These are phyloP conservation scores for Starmerella apis DNA, from an alignment of 805 yeast species.

Conservation along the genomic window DNA sequence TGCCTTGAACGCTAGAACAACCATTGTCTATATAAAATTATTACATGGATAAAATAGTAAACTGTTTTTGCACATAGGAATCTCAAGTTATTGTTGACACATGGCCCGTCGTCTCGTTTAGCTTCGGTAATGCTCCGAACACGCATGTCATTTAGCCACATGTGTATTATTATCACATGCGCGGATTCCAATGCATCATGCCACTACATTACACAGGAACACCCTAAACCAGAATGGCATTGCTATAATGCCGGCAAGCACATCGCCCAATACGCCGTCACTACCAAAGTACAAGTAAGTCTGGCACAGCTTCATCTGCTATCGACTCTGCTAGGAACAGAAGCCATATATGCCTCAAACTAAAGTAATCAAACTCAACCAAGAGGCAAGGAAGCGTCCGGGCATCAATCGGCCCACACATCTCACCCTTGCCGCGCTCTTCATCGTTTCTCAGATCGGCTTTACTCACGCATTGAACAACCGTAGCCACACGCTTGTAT, in stretches of 20 bases:
- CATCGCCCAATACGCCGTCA: neutral
- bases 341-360: neutral
- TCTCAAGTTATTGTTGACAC: neutral
- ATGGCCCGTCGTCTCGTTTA: too few relatives aligned
- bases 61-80: neutral
- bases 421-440: conserved; percentile 1
- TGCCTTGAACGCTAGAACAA: neutral
- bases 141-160: neutral
- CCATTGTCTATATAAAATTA: neutral
- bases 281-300: too few relatives aligned
- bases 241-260: neutral
- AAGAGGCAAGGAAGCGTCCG: neutral
- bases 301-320: too few relatives aligned
- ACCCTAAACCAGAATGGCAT: neutral
- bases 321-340: too few relatives aligned
- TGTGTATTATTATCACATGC: too few relatives aligned
- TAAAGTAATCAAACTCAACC: neutral
- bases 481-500: conserved; percentile 7
- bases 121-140: neutral
- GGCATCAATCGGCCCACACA: neutral
- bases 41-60: neutral
- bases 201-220: neutral
- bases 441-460: neutral
- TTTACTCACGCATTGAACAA: neutral
- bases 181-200: neutral